phyloP scores from a whole-genome alignment of 495 filamentous ascomycete species.

The Aspergillus conjunctus region DNA sequence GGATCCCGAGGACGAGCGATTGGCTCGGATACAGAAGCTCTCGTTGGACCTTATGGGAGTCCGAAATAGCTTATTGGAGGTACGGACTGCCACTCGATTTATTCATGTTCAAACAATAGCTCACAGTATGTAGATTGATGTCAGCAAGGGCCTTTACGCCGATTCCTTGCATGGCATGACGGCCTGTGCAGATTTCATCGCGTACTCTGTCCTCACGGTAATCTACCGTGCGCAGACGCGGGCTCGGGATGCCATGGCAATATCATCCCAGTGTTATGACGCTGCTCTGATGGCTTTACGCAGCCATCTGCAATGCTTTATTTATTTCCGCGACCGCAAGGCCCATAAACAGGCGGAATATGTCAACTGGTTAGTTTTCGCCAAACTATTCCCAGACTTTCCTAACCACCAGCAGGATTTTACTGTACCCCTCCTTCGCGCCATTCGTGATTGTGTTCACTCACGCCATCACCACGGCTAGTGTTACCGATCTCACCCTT shows the following conservation, averaged over 20 bases:
- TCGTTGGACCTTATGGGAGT: conserved; percentile 28
- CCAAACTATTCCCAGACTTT: not conserved
- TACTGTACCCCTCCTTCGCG: conserved; percentile 32
- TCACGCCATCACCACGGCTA: conserved; percentile 31
- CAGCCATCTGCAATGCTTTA: conserved; percentile 30
- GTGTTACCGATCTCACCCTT: conserved; percentile 20
- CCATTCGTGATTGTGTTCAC: conserved; percentile 34
- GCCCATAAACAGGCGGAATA: conserved; percentile 35
- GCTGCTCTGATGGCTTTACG: conserved; percentile 26
- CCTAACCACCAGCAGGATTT: conserved; percentile 23
- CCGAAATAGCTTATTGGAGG: conserved; percentile 25
- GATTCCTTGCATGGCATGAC: conserved; percentile 35
- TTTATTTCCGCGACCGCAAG: conserved; percentile 28
- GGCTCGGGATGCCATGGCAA: conserved; percentile 27
- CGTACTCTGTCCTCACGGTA: conserved; percentile 31
- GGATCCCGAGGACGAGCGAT: conserved; percentile 15
- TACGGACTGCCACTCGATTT: conserved; percentile 5
- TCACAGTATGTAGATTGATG: conserved; percentile 26
- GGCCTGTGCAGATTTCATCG: conserved; percentile 33
- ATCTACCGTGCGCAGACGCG: conserved; percentile 33
- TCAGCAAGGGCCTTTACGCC: conserved; percentile 28
- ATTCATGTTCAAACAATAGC: not conserved
- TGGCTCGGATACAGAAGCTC: conserved; percentile 18
- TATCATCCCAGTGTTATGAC: conserved; percentile 29
- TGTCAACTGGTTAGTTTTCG: conserved; percentile 27